phyloP scores from a whole-genome alignment of 1,139 yeast species.

The Hyphopichia buzzinii region DNA sequence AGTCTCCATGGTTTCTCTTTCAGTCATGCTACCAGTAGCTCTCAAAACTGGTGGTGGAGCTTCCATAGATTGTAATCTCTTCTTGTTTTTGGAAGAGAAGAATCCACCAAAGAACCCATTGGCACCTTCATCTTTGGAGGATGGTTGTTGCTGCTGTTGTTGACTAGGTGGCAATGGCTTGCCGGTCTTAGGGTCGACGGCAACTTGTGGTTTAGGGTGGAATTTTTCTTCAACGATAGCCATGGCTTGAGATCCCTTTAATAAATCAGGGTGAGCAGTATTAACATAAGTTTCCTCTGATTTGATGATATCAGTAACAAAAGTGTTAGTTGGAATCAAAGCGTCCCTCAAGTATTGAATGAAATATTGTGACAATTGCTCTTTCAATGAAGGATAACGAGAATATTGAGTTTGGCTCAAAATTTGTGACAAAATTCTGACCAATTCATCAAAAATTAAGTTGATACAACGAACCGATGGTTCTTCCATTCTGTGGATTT shows the following conservation, averaged over 20 bases:
- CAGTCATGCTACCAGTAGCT: slow-evolving; percentile 94
- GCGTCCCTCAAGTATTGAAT: slow-evolving; percentile 79
- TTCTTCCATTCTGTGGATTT: slow-evolving; percentile 91
- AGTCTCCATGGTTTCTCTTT: slow-evolving; percentile 93
- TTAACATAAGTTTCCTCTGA: slow-evolving; percentile 93
- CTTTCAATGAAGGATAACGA: slow-evolving; percentile 88
- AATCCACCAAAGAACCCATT: slow-evolving; percentile 93
- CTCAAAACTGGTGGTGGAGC: slow-evolving; percentile 95
- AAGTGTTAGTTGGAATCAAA: slow-evolving; percentile 78
- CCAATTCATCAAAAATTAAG: slow-evolving; percentile 90
- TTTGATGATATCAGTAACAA: slow-evolving; percentile 76
- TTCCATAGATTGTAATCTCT: slow-evolving; percentile 93
- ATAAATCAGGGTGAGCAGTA: slow-evolving; percentile 95
- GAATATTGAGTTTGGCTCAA: slow-evolving; percentile 77
- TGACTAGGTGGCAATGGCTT: slow-evolving; percentile 60
- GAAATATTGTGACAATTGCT: slow-evolving; percentile 76
- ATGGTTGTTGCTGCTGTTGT: slow-evolving; percentile 24
- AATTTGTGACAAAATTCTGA: slow-evolving; percentile 83
- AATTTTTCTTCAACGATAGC: slow-evolving; percentile 87
- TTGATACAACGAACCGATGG: slow-evolving; percentile 88
- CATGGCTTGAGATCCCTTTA: slow-evolving; percentile 95
- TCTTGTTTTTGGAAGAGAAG: slow-evolving; percentile 88
- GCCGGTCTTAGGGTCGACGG: slow-evolving; percentile 91
- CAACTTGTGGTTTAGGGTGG: slow-evolving; percentile 78
- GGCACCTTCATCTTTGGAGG: slow-evolving; percentile 37